phyloP scores from a whole-genome alignment of 257 asterid species.

The Solanum ossicruentum region DNA sequence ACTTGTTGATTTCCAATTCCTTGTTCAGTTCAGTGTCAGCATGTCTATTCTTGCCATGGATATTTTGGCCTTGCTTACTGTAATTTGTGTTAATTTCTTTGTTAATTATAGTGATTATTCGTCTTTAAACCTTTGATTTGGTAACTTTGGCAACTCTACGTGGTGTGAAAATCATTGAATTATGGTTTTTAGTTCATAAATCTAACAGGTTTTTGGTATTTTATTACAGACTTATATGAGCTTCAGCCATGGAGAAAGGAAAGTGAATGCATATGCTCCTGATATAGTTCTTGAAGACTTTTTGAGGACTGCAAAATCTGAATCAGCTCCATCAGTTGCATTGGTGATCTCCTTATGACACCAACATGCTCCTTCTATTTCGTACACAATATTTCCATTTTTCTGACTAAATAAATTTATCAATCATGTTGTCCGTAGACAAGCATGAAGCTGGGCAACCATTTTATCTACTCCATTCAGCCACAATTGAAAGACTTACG shows the following conservation, averaged over 20 bases:
- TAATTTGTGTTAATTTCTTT: neutral
- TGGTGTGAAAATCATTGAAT: neutral
- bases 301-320: constrained; percentile 53
- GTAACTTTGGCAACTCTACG: neutral
- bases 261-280: constrained; percentile 46
- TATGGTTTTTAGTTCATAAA: neutral
- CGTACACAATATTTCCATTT: too few species aligned
- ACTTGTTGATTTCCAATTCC: neutral
- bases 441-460: neutral
- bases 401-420: too few species aligned
- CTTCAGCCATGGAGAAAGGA: constrained; percentile 45
- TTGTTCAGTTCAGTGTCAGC: too few species aligned
- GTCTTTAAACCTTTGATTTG: neutral
- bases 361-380: too few species aligned
- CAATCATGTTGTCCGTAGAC: too few species aligned
- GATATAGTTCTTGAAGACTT: constrained; percentile 88
- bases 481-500: neutral
- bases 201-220: neutral
- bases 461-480: neutral
- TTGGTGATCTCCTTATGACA: too few species aligned
- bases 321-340: constrained; percentile 46
- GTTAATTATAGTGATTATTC: neutral
- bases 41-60: neutral
- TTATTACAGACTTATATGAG: constrained; percentile 9
- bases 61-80: neutral